phyloP scores from a whole-genome alignment of 352 stramenopile genomes.

The Phytopythium aichiense region DNA sequence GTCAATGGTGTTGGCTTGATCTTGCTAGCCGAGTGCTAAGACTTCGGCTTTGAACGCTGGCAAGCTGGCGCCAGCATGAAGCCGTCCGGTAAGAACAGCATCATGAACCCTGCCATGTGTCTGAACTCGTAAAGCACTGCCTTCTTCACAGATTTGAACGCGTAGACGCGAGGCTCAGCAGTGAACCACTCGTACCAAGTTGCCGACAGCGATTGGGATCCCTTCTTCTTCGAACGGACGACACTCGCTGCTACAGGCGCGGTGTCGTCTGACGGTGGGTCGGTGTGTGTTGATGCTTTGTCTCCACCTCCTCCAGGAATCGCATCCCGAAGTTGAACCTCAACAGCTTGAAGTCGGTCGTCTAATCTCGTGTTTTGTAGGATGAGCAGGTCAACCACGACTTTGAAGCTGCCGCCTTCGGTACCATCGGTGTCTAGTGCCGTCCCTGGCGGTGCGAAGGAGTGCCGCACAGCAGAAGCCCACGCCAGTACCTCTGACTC shows the following conservation, averaged over 20 bases:
- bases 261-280: background rate
- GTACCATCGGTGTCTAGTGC: background rate
- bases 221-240: slow-evolving; percentile 3
- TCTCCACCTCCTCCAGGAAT: background rate
- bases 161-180: slow-evolving; percentile 8
- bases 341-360: background rate
- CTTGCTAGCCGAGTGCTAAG: background rate
- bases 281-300: background rate
- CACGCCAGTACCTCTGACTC: slow-evolving; percentile 3
- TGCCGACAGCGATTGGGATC: background rate
- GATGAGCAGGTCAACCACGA: slow-evolving; percentile 3
- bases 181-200: slow-evolving; percentile 14
- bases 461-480: background rate
- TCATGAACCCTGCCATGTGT: slow-evolving; percentile 9
- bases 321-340: background rate
- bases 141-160: slow-evolving; percentile 9
- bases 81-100: slow-evolving; percentile 12
- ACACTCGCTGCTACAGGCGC: background rate
- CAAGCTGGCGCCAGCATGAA: slow-evolving; percentile 8
- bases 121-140: slow-evolving; percentile 14
- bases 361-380: slow-evolving; percentile 12
- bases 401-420: background rate
- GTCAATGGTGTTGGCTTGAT: background rate
- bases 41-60: slow-evolving; percentile 10
- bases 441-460: background rate